phyloP scores from a whole-genome alignment of 306 rosid species.

The Glycine latifolia region DNA sequence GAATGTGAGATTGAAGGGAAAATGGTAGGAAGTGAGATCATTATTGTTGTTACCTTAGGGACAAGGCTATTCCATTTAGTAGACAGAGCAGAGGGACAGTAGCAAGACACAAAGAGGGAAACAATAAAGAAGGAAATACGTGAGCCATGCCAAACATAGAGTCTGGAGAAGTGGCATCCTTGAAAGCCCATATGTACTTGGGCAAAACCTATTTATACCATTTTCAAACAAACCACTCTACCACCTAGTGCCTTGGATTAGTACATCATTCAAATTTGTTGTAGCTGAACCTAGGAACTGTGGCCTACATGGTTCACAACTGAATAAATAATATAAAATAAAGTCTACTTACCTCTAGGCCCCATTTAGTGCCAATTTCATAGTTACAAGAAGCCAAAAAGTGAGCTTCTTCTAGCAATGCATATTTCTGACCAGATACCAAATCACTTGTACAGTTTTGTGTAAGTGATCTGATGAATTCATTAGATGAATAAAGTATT shows the following conservation, averaged over 20 bases:
- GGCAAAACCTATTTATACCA: conserved; percentile 63
- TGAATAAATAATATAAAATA: background rate
- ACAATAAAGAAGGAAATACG: conserved; percentile 58
- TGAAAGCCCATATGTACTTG: conserved; percentile 57
- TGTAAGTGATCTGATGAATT: conserved; percentile 58
- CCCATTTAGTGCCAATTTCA: conserved; percentile 72
- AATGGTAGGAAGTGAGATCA: background rate
- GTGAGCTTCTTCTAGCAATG: conserved; percentile 48
- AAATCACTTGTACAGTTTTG: conserved; percentile 39
- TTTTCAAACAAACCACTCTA: conserved; percentile 65
- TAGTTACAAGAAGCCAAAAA: conserved; percentile 66
- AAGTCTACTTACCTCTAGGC: conserved; percentile 57
- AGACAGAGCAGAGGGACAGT: conserved; percentile 72
- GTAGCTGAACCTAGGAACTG: conserved; percentile 71
- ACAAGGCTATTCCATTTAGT: conserved; percentile 59
- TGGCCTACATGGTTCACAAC: conserved; percentile 60
- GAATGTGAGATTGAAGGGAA: conserved; percentile 31
- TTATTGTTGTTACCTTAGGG: conserved; percentile 63
- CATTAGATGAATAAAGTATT: conserved; percentile 61
- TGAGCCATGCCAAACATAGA: conserved; percentile 56
- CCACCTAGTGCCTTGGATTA: conserved; percentile 76
- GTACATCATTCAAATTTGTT: conserved; percentile 62
- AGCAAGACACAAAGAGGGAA: conserved; percentile 63
- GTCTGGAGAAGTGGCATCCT: conserved; percentile 58
- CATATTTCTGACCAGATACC: background rate